A percentile compares a stretch with the other conserved stretches of the same genome.
Conservation (phyloP, 2,329 filamentous ascomycete species). For the Amauroascus verrucosus region DNA sequence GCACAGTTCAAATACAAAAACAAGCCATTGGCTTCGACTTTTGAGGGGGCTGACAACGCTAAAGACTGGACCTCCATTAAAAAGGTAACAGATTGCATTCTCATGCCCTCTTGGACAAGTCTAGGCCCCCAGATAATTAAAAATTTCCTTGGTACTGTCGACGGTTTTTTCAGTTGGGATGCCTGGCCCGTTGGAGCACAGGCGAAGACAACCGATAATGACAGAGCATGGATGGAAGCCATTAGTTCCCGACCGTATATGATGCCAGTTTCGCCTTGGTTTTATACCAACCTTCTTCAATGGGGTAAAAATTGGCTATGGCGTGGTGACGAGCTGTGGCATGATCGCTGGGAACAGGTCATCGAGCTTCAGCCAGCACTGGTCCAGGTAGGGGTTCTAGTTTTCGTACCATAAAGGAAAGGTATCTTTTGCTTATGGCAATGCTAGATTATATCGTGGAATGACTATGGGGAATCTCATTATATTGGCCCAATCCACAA, state of each 20-base stretch:
- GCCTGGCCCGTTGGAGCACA: slow-evolving; percentile 34
- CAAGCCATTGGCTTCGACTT: slow-evolving; percentile 34
- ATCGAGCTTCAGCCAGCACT: slow-evolving; percentile 43
- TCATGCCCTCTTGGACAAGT: slow-evolving; percentile 40
- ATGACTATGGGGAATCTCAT: slow-evolving; percentile 52
- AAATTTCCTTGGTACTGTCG: slow-evolving; percentile 24
- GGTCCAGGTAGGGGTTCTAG: slow-evolving; percentile 34
- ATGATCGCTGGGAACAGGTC: slow-evolving; percentile 48
- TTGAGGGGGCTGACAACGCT: slow-evolving; percentile 36
- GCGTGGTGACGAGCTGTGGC: slow-evolving; percentile 52
- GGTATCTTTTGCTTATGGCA: neutral
- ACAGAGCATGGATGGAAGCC: slow-evolving; percentile 32
- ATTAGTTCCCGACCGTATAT: slow-evolving; percentile 38
- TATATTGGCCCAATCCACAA: slow-evolving; percentile 45
- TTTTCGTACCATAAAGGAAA: neutral
- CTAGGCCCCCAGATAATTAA: slow-evolving; percentile 24
- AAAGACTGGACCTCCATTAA: slow-evolving; percentile 40
- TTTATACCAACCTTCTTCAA: slow-evolving; percentile 46
- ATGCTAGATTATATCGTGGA: slow-evolving; percentile 47
- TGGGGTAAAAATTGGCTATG: slow-evolving; percentile 55
- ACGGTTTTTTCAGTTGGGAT: slow-evolving; percentile 37
- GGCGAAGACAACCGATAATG: slow-evolving; percentile 30
- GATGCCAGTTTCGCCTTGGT: slow-evolving; percentile 51
- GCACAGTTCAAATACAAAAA: slow-evolving; percentile 25
- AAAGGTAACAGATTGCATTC: slow-evolving; percentile 30